Evolutionary conservation across 2,329 filamentous ascomycete genomes (phyloP).

Genomic region (Septoria linicola): DNA sequence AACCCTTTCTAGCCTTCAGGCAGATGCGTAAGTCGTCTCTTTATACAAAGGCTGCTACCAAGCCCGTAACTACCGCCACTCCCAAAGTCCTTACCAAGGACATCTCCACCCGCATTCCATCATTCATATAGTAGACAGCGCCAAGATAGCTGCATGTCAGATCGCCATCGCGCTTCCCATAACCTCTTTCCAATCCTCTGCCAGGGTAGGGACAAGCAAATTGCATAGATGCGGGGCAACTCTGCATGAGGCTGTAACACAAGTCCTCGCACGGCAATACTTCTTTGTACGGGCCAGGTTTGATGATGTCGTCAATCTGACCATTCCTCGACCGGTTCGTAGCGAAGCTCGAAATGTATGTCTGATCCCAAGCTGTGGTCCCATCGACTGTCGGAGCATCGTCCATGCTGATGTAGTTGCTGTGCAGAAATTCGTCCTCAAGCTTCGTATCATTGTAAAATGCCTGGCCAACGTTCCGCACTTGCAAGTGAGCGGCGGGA

Average conservation of each 20-base stretch:
- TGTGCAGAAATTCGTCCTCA: slow-evolving; percentile 24
- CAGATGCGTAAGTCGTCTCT: no score
- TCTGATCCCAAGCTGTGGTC: slow-evolving; percentile 34
- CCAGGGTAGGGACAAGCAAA: slow-evolving; percentile 69
- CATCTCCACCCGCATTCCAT: slow-evolving; percentile 6
- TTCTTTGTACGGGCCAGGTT: slow-evolving; percentile 91
- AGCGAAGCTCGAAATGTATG: slow-evolving; percentile 33
- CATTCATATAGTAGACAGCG: slow-evolving; percentile 38
- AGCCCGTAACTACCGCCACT: not conserved
- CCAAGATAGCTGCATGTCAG: slow-evolving; percentile 40
- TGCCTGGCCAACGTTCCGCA: slow-evolving; percentile 65
- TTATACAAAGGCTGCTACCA: slow-evolving; percentile 1
- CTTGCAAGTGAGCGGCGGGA: slow-evolving; percentile 56
- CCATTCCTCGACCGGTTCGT: slow-evolving; percentile 38
- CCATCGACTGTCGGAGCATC: slow-evolving; percentile 36
- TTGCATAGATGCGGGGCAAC: slow-evolving; percentile 72
- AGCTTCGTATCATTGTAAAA: slow-evolving; percentile 35
- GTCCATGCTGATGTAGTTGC: slow-evolving; percentile 36
- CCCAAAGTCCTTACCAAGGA: slow-evolving; percentile 1
- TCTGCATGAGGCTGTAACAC: slow-evolving; percentile 81
- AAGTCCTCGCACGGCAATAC: slow-evolving; percentile 83
- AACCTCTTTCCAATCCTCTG: slow-evolving; percentile 51
- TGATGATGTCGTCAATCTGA: slow-evolving; percentile 61
- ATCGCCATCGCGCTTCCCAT: slow-evolving; percentile 43
- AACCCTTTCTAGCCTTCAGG: not conserved